Base-by-base conservation (phyloP, 148 eudicot species). In the Chenopodium suecicum region DNA sequence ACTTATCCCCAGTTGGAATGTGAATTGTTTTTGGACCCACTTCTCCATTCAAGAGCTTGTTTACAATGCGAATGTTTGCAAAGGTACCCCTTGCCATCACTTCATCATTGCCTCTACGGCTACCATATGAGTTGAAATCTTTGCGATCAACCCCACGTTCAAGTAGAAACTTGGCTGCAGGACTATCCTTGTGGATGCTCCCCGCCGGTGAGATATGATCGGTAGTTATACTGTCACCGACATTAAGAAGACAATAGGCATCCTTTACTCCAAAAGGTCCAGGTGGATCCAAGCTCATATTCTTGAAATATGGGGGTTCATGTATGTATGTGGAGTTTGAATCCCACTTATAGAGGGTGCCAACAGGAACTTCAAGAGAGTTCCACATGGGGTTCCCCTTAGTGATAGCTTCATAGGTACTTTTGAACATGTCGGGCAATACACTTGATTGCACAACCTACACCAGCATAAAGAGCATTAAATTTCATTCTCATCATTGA, bases 171-270 rank as follows among this genome's bases (percentile, higher is more conserved):
- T 89, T 92, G 23, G 98, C 98, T 34, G 98, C 96, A 83, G 97
- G 97, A 81, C 98, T 95, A 83, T 95, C 98, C 88, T 91, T 95
- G 85, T 90, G 91, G 76, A 95, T 95, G 80, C 95, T 95, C 70
- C 98, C 98, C 20, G 98, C 98, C 17, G 98, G 98, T 67, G 98
- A 95, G 13, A 95, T 95, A 83, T 95, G 98, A 80, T 95, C 98
- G 12, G 98, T 95, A 70, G 98, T 95, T 84, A 95, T 95, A 84
- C 97, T 93, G 89, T 95, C 98, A 4, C 98, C 98, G 48, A 95
- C 90, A 75, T 93, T 90, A 82, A 95, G 91, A 86, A 95, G 89
- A 81, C 98, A 95, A 83, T 90, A 95, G 34, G 98, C 98, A 76
- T 95, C 98, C 85, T 95, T 93, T 58, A 93, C 98, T 72, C 91